Evolutionary conservation across 306 rosid species (phyloP).

Genomic region (Gastrolobium bilobum): DNA sequence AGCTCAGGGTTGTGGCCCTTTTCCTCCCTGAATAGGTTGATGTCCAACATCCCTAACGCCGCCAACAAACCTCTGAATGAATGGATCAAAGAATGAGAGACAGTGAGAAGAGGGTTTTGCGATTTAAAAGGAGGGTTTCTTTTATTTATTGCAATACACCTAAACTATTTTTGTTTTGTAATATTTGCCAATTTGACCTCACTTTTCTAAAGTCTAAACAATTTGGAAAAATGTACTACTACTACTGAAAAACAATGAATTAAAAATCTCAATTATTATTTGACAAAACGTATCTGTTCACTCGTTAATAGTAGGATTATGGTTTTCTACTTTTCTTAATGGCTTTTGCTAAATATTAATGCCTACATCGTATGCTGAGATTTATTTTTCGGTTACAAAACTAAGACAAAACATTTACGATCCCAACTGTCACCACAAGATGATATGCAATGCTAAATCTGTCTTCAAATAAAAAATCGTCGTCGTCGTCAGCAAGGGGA

Average conservation of each 20-base stretch:
- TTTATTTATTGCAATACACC: neutral
- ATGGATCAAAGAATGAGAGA: neutral
- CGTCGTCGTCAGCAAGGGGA: slow-evolving; percentile 74
- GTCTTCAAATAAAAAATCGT: slow-evolving; percentile 85
- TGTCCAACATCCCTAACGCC: slow-evolving; percentile 73
- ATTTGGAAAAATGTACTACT: neutral
- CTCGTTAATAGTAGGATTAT: neutral
- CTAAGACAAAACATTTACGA: slow-evolving; percentile 42
- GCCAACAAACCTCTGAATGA: neutral
- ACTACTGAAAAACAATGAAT: too few relatives aligned
- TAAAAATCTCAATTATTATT: too few relatives aligned
- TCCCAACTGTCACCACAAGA: slow-evolving; percentile 98
- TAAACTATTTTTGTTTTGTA: neutral
- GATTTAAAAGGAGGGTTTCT: neutral
- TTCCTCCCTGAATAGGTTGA: slow-evolving; percentile 87
- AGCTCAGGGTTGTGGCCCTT: slow-evolving; percentile 85
- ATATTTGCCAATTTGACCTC: too few relatives aligned
- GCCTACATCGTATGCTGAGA: neutral
- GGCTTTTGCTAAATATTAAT: neutral
- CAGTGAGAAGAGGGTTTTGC: slow-evolving; percentile 19
- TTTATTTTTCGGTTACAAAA: neutral
- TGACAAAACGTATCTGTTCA: neutral
- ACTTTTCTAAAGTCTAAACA: neutral
- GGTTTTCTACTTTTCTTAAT: neutral
- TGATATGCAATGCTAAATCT: slow-evolving; percentile 89